These are phyloP conservation scores for Vicia villosa DNA, from an alignment of 306 rosid species.

Conservation along the genomic window DNA sequence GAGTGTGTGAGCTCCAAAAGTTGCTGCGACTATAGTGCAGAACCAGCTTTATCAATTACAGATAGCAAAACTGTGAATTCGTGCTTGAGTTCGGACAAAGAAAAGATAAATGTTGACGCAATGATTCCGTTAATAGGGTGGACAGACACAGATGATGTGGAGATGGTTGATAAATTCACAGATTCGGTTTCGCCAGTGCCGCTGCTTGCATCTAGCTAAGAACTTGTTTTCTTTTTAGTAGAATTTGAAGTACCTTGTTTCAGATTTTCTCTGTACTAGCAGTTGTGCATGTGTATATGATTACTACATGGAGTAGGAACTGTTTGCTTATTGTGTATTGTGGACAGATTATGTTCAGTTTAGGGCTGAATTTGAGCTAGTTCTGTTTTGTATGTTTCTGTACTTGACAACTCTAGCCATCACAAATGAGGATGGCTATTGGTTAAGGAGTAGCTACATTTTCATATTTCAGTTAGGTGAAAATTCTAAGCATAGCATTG, in stretches of 20 bases:
- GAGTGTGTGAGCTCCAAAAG: constrained; percentile 46
- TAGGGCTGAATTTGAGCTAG: constrained; percentile 65
- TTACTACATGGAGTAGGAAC: constrained; percentile 43
- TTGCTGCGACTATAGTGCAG: constrained; percentile 47
- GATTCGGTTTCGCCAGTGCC: constrained; percentile 39
- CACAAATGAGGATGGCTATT: constrained; percentile 41
- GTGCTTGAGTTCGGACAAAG: constrained; percentile 41
- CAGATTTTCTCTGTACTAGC: constrained; percentile 46
- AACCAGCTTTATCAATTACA: constrained; percentile 43
- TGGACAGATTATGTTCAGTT: constrained; percentile 57
- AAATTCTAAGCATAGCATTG: constrained; percentile 35
- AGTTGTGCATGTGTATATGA: constrained; percentile 57
- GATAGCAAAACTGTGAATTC: constrained; percentile 54
- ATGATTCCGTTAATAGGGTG: constrained; percentile 46
- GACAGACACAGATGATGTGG: constrained; percentile 44
- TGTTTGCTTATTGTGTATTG: constrained; percentile 52
- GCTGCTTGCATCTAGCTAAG: constrained; percentile 45
- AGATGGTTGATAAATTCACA: constrained; percentile 48
- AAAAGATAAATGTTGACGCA: constrained; percentile 39
- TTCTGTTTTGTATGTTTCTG: constrained; percentile 31
- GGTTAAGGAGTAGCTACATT: constrained; percentile 34
- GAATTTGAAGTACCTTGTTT: constrained; percentile 35
- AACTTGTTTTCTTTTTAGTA: constrained; percentile 16
- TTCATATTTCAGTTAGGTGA: constrained; percentile 33
- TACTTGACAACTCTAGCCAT: constrained; percentile 42